Conservation (phyloP, 345 rosid species). For the Rhodamnia rubescens region DNA sequence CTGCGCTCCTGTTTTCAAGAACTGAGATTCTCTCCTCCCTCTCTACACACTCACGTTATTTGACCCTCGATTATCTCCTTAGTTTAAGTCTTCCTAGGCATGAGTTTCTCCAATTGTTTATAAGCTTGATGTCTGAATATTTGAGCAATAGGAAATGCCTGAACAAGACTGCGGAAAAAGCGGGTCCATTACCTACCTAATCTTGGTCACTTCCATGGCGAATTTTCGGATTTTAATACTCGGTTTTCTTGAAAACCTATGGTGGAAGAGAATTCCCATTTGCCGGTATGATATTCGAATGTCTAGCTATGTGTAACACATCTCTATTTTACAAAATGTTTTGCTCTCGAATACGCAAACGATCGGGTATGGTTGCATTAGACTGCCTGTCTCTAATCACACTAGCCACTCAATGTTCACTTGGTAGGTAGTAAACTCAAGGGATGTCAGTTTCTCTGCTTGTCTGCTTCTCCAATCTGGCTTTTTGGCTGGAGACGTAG, state of each 20-base stretch:
- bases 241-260: neutral
- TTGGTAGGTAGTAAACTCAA: too few species aligned
- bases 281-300: neutral
- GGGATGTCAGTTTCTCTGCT: too few species aligned
- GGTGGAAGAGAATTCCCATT: neutral
- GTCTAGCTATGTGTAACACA: neutral
- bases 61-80: neutral
- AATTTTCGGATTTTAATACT: neutral
- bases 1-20: neutral
- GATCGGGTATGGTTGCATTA: neutral
- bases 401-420: too few species aligned
- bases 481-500: too few species aligned
- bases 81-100: neutral
- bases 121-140: neutral
- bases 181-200: neutral
- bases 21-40: neutral
- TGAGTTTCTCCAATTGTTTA: neutral
- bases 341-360: neutral
- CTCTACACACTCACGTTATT: neutral
- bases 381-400: too few species aligned
- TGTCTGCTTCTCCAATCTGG: too few species aligned
- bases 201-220: neutral
- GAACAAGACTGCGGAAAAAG: neutral
- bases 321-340: neutral
- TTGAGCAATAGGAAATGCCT: neutral